A percentile compares a stretch with the other conserved stretches of the same genome.
Conservation (phyloP, 345 rosid genomes). For the Excoecaria agallocha region DNA sequence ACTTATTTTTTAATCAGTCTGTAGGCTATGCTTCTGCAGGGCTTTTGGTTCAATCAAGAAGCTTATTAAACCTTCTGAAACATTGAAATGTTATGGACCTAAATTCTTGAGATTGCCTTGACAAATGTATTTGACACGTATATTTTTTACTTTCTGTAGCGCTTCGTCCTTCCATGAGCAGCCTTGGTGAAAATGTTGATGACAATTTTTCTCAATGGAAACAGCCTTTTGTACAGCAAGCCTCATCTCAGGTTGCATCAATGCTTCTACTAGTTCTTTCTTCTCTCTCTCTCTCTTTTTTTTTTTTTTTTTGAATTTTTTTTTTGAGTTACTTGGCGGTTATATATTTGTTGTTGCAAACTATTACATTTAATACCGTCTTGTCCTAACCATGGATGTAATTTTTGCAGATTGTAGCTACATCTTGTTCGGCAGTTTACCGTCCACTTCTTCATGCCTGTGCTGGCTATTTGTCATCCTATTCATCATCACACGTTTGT, state of each 20-base stretch:
- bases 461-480: constrained; percentile 73
- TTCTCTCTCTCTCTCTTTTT: background rate
- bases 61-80: background rate
- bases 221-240: constrained; percentile 64
- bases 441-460: constrained; percentile 67
- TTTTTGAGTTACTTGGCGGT: background rate
- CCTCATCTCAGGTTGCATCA: constrained; percentile 60
- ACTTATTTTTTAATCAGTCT: background rate
- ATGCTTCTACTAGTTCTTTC: background rate
- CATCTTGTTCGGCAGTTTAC: constrained; percentile 54
- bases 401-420: constrained; percentile 66
- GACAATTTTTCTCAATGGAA: constrained; percentile 67
- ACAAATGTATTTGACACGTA: constrained; percentile 19
- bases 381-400: constrained; percentile 26
- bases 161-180: constrained; percentile 58
- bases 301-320: no score
- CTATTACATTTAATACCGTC: background rate
- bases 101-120: constrained; percentile 8
- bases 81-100: background rate
- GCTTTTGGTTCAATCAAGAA: background rate
- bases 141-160: constrained; percentile 35
- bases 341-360: no score
- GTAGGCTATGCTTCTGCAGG: background rate
- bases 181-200: constrained; percentile 48
- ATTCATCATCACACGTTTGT: constrained; percentile 79